Percentiles rank a stretch among this genome's conserved stretches.
These are phyloP conservation scores for Anacardium occidentale DNA, from an alignment of 345 rosid species.

Conservation along the genomic window DNA sequence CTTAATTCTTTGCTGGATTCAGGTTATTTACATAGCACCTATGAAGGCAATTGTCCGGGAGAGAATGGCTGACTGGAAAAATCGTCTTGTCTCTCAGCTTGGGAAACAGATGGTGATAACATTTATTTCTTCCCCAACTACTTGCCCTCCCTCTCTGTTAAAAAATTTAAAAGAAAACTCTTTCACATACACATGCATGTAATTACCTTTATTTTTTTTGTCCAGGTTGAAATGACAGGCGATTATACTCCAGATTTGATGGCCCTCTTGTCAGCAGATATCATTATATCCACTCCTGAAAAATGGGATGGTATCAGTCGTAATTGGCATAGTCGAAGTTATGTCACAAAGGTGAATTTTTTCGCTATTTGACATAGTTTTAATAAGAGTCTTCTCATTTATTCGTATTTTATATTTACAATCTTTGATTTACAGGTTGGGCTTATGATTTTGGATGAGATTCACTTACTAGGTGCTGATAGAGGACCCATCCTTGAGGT, in stretches of 20 bases:
- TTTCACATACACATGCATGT: neutral
- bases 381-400: neutral
- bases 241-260: conserved; percentile 96
- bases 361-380: conserved; percentile 14
- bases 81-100: conserved; percentile 76
- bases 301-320: conserved; percentile 99
- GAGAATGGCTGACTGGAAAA: conserved; percentile 96
- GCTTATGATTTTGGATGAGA: conserved; percentile 94
- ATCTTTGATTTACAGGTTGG: conserved; percentile 65
- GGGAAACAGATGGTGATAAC: conserved; percentile 79
- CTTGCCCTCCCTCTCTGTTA: neutral
- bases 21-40: conserved; percentile 98
- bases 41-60: conserved; percentile 97
- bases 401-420: conserved; percentile 8
- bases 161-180: neutral
- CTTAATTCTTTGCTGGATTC: conserved; percentile 21
- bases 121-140: neutral
- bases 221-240: conserved; percentile 98
- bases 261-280: conserved; percentile 97
- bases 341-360: conserved; percentile 75
- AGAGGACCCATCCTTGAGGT: conserved; percentile 99
- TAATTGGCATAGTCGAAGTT: conserved; percentile 95
- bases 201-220: conserved; percentile 5
- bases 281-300: conserved; percentile 95
- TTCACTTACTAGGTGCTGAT: conserved; percentile 96